Evolutionary conservation across 768 basidiomycete genomes (phyloP), one percentile per base, ranked within the genome.

Genomic region (Pholiota conissans): DNA sequence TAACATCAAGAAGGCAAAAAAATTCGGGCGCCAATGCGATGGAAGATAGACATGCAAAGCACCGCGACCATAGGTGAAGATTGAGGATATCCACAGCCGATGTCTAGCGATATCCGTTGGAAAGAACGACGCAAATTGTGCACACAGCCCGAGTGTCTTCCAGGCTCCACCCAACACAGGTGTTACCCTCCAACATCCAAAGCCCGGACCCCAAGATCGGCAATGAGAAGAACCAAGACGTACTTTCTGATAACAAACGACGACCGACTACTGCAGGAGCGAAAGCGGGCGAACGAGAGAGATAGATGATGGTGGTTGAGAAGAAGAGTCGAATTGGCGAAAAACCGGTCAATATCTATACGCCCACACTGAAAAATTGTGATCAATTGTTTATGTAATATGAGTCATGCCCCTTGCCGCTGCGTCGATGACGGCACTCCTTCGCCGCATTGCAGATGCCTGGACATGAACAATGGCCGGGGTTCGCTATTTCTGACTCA

Each of bases 241-340:
- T 52, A 61, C 60, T 55, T 61, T 61, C 20, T 52, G 34, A 39
- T 34, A 52, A 52, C 26, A 35, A 37, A 39, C 16, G 27, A 32
- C 22, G n/a, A 24, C 52, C 52, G 52, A 46, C 52, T 29, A 45
- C 18, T 18, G 52, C 18, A 39, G 40, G 42, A 11, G 52, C 32
- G 26, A 35, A 34, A 30, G 53, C 11, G 13, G 40, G 42, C 39
- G 48, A 42, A n/a, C n/a, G n/a, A n/a, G n/a, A n/a, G n/a, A 30
- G 28, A 16, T 45, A 59, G 57, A 56, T 52, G 61, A 53, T 68
- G 65, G 61, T 63, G 49, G 67, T 65, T 53, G 55, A 53, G 55
- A 64, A 65, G 58, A 61, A 58, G 57, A 56, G 49, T n/a, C 29
- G 55, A 50, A 57, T 64, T 62, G 61, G 47, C 50, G 37, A 37